These are phyloP conservation scores for Massariosphaeria phaeospora DNA, from an alignment of 495 filamentous ascomycete species.

Conservation along the genomic window DNA sequence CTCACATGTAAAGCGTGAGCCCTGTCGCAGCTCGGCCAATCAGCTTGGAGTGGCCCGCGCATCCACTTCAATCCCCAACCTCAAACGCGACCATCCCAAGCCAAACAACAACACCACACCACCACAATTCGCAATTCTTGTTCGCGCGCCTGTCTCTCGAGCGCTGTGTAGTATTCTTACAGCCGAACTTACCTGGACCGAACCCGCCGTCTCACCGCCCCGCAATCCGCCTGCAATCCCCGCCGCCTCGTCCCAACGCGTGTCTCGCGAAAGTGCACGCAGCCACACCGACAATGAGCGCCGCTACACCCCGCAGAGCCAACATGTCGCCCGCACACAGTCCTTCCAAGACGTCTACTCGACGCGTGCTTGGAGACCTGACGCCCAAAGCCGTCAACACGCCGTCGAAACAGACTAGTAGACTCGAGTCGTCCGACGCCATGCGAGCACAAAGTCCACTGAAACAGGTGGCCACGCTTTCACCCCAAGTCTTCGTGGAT, in stretches of 20 bases:
- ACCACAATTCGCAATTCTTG: neutral
- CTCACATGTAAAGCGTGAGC: too few species aligned
- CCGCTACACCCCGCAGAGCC: constrained; percentile 14
- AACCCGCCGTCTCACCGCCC: neutral
- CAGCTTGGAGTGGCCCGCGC: neutral
- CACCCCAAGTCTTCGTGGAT: constrained; percentile 13
- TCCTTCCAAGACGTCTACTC: constrained; percentile 16
- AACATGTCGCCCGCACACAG: constrained; percentile 6
- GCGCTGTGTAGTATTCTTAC: neutral
- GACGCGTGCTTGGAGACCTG: constrained; percentile 32
- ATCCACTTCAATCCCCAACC: neutral
- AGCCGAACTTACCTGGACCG: neutral
- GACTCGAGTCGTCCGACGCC: neutral
- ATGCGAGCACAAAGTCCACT: constrained; percentile 23
- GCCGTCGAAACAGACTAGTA: constrained; percentile 17
- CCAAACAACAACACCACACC: constrained; percentile 1
- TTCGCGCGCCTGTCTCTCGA: too few species aligned
- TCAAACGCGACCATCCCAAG: neutral
- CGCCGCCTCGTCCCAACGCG: constrained; percentile 18
- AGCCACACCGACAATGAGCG: constrained; percentile 11
- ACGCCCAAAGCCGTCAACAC: constrained; percentile 28
- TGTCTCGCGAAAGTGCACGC: constrained; percentile 4
- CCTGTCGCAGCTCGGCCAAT: neutral
- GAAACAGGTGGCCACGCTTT: constrained; percentile 30
- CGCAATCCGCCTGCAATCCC: neutral